A percentile compares a stretch with the other conserved stretches of the same genome.
phyloP scores from a whole-genome alignment of 148 eudicot genomes.

The Chenopodium formosanum region DNA sequence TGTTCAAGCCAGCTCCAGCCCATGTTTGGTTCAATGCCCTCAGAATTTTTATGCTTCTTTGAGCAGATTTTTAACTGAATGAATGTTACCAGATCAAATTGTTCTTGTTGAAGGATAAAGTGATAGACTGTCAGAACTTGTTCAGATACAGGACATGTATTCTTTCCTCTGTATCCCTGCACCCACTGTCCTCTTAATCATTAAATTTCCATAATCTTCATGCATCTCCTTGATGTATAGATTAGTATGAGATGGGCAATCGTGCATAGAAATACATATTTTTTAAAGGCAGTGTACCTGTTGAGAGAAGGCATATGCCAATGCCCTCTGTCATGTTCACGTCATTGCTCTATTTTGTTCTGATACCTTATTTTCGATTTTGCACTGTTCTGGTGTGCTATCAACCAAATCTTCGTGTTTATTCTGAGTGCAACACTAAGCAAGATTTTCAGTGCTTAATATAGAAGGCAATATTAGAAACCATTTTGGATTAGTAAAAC shows the following conservation, averaged over 20 bases:
- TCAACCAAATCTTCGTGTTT: conserved; percentile 79
- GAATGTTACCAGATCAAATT: background rate
- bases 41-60: conserved; percentile 50
- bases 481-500: background rate
- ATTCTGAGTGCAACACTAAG: background rate
- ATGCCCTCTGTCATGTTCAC: conserved; percentile 71
- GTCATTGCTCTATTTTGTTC: conserved; percentile 74
- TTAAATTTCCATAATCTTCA: background rate
- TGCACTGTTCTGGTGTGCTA: conserved; percentile 65
- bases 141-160: no score
- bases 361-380: conserved; percentile 58
- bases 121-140: no score
- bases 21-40: conserved; percentile 50
- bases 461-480: background rate
- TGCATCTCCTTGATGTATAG: background rate
- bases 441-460: background rate
- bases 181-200: background rate
- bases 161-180: background rate
- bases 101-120: background rate
- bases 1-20: conserved; percentile 88
- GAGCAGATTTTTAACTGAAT: conserved; percentile 64
- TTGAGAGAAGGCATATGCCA: conserved; percentile 86
- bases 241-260: background rate
- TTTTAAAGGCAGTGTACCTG: conserved; percentile 44
- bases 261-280: background rate